Conservation (phyloP, 2,329 filamentous ascomycete genomes). For the Aspergillus alliaceus region DNA sequence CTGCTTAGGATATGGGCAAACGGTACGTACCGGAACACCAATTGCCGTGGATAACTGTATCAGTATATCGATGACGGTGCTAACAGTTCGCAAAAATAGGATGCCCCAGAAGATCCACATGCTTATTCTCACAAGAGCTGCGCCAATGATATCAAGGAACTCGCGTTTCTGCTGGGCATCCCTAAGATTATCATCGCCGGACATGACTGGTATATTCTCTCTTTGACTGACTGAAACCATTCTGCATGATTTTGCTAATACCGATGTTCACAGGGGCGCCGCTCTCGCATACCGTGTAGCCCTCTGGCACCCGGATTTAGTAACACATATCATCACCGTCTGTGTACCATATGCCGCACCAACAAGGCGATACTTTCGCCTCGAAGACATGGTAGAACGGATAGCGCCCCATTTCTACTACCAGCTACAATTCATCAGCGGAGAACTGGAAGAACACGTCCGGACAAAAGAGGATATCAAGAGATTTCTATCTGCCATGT, state of each 20-base stretch:
- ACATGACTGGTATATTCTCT: constrained; percentile 69
- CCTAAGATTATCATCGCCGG: constrained; percentile 75
- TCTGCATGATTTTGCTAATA: no score
- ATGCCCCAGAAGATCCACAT: constrained; percentile 60
- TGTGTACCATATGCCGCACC: constrained; percentile 74
- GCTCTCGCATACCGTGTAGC: constrained; percentile 72
- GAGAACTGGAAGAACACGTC: constrained; percentile 61
- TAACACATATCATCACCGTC: constrained; percentile 74
- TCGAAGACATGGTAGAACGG: constrained; percentile 60
- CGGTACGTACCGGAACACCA: constrained; percentile 44
- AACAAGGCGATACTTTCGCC: constrained; percentile 51
- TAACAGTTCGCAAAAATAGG: constrained; percentile 44
- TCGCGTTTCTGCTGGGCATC: constrained; percentile 61
- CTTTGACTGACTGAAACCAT: neutral
- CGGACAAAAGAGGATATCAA: constrained; percentile 63
- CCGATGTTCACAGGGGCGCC: constrained; percentile 62
- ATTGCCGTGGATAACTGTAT: neutral
- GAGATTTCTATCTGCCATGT: constrained; percentile 70
- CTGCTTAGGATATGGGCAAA: constrained; percentile 81
- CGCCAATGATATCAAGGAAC: constrained; percentile 71
- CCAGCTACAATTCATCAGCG: constrained; percentile 75
- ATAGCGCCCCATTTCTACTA: constrained; percentile 72
- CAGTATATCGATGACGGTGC: neutral
- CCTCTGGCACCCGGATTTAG: constrained; percentile 69
- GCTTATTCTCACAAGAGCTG: constrained; percentile 72